Conservation (phyloP, 1,284 basidiomycete genomes). For the Papiliotrema flavescens region DNA sequence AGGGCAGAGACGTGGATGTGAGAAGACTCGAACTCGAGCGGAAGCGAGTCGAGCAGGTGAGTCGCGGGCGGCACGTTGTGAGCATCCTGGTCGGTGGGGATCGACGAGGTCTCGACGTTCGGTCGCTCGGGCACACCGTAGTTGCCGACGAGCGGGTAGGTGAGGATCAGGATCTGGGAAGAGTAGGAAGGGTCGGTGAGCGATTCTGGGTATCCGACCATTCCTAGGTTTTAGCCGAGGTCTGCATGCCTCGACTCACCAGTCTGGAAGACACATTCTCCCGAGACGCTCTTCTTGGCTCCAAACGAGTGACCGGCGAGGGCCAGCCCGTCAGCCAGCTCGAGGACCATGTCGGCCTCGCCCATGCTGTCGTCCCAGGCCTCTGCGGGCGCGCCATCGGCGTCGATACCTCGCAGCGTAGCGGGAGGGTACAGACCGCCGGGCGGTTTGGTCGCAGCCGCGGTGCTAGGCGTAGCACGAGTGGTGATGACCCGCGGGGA, state of each 20-base stretch:
- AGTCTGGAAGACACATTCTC: conserved; percentile 99
- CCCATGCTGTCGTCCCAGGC: conserved; percentile 44
- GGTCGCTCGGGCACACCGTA: conserved; percentile 91
- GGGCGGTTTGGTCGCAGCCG: conserved; percentile 17
- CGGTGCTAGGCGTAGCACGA: conserved; percentile 16
- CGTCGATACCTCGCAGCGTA: conserved; percentile 44
- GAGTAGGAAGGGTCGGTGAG: conserved; percentile 98
- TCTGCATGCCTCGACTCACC: conserved; percentile 57
- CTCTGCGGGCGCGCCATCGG: conserved; percentile 26
- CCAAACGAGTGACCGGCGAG: conserved; percentile 92
- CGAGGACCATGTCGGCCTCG: conserved; percentile 63
- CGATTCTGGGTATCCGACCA: conserved; percentile 99
- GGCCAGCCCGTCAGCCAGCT: conserved; percentile 86
- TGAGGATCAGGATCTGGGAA: conserved; percentile 95
- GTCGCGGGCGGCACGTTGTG: conserved; percentile 43
- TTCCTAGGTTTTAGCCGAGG: conserved; percentile 58
- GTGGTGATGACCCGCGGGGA: conserved; percentile 16
- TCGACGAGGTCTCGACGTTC: conserved; percentile 46
- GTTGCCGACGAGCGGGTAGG: conserved; percentile 95
- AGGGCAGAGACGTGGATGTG: conserved; percentile 91
- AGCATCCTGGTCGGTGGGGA: conserved; percentile 43
- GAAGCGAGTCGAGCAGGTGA: conserved; percentile 59
- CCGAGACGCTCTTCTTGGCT: conserved; percentile 85
- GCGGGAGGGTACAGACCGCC: conserved; percentile 48
- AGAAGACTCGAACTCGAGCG: conserved; percentile 85